Evolutionary conservation across 2,329 filamentous ascomycete species (phyloP).

Genomic region (Xylaria sp.): DNA sequence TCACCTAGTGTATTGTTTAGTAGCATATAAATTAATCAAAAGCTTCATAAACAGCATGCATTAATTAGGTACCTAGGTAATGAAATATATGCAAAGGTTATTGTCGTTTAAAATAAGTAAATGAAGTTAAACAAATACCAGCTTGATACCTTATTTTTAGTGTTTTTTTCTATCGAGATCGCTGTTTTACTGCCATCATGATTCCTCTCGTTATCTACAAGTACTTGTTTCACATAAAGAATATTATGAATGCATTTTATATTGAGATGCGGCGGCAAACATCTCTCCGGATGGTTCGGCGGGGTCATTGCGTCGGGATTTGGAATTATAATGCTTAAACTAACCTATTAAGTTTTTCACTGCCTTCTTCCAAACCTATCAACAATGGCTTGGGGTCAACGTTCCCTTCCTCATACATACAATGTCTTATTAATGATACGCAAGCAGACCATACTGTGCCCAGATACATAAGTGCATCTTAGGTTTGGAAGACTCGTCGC

Average conservation of each 20-base stretch:
- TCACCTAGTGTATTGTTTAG: too few species aligned
- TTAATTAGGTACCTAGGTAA: too few species aligned
- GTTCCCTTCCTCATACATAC: neutral
- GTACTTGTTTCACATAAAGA: neutral
- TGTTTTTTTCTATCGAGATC: neutral
- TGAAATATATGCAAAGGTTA: too few species aligned
- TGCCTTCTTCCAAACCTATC: neutral
- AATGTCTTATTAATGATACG: neutral
- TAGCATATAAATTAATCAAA: too few species aligned
- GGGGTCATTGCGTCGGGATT: neutral
- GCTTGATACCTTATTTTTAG: too few species aligned
- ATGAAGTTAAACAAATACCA: too few species aligned
- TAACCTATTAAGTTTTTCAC: conserved; percentile 1
- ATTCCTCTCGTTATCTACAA: neutral
- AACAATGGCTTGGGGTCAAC: neutral
- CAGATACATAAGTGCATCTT: neutral
- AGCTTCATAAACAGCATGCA: too few species aligned
- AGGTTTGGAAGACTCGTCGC: neutral
- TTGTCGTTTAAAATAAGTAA: too few species aligned
- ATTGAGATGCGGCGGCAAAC: neutral
- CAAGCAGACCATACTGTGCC: neutral
- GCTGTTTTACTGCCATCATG: neutral
- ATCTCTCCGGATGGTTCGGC: neutral
- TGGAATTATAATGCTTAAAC: conserved; percentile 6
- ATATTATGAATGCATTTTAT: neutral